Conservation (phyloP, 1,284 basidiomycete genomes). For the Porogramme epimiltina region DNA sequence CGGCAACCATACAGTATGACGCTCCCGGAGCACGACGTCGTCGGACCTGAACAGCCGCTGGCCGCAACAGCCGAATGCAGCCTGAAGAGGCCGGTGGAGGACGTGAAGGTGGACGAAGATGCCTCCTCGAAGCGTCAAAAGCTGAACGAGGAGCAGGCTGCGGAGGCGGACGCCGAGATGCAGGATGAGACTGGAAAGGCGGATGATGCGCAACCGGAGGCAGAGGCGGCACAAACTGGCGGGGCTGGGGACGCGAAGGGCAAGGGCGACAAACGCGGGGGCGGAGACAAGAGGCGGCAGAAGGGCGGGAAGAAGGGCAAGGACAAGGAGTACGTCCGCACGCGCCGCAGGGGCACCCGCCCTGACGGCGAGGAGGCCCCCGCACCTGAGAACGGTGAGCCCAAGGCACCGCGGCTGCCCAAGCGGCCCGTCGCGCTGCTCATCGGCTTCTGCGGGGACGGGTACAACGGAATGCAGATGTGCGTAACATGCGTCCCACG, state of each 20-base stretch:
- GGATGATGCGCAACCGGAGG: neutral
- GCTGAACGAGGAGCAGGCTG: neutral
- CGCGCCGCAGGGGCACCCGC: slow-evolving; percentile 33
- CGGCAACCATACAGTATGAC: slow-evolving; percentile 4
- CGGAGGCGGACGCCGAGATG: neutral
- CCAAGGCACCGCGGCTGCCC: slow-evolving; percentile 56
- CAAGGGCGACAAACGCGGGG: slow-evolving; percentile 10
- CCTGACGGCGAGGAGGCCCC: slow-evolving; percentile 31
- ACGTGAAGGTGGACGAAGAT: neutral
- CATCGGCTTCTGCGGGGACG: slow-evolving; percentile 80
- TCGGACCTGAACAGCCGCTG: slow-evolving; percentile 1
- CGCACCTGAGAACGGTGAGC: slow-evolving; percentile 25
- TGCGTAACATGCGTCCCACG: slow-evolving; percentile 42
- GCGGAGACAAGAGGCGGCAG: slow-evolving; percentile 10
- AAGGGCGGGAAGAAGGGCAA: slow-evolving; percentile 24
- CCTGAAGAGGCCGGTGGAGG: slow-evolving; percentile 16
- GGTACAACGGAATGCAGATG: slow-evolving; percentile 97
- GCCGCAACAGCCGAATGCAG: slow-evolving; percentile 5
- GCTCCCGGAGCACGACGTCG: slow-evolving; percentile 8
- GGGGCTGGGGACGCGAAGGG: neutral
- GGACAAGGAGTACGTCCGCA: slow-evolving; percentile 17
- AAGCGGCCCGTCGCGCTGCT: slow-evolving; percentile 76
- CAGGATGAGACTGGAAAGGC: neutral
- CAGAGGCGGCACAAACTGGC: neutral
- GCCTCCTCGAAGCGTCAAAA: slow-evolving; percentile 17